These are phyloP conservation scores for Salix dunnii DNA, from an alignment of 345 rosid species.

Conservation along the genomic window DNA sequence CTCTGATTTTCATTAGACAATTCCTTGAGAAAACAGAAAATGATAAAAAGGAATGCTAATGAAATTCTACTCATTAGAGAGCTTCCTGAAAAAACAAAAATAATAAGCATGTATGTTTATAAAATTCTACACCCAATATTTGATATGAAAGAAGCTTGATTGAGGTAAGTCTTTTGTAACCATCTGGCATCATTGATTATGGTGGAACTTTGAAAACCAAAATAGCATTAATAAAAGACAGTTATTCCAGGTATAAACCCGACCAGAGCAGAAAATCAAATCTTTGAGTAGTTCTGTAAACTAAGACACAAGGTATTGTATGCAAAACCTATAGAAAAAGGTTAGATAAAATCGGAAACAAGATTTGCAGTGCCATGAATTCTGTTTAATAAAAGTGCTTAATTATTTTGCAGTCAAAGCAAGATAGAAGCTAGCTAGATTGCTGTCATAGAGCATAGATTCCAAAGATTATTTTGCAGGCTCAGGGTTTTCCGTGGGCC, in stretches of 20 bases:
- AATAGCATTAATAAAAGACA: neutral
- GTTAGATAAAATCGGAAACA: neutral
- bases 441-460: neutral
- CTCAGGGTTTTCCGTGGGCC: too few relatives aligned
- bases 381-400: neutral
- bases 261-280: neutral
- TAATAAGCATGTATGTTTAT: neutral
- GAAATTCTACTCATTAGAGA: neutral
- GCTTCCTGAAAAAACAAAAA: neutral
- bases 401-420: neutral
- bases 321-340: neutral
- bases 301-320: too few relatives aligned
- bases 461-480: neutral
- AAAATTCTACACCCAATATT: neutral
- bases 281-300: neutral
- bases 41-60: too few relatives aligned
- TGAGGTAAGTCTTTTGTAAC: neutral
- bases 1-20: neutral
- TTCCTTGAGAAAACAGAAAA: neutral
- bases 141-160: neutral
- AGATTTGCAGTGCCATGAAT: neutral
- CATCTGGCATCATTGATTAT: neutral
- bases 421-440: neutral
- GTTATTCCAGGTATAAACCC: neutral
- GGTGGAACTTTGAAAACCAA: neutral